A percentile compares a stretch with the other conserved stretches of the same genome.
Evolutionary conservation across 2,329 filamentous ascomycete genomes (phyloP).

Genomic region (Aspergillus clavatus): DNA sequence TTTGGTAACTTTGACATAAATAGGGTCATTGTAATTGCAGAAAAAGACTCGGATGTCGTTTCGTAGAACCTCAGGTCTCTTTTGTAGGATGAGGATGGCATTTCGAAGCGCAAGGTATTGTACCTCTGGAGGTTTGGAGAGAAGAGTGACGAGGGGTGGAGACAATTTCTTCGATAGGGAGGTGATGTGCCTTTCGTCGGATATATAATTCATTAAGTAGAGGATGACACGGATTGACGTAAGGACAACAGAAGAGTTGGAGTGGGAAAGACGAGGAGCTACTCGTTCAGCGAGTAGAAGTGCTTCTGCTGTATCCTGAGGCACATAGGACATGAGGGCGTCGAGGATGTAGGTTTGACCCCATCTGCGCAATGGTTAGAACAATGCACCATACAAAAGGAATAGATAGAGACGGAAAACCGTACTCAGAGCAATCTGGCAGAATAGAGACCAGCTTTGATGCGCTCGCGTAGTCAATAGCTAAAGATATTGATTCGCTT

Average conservation of each 20-base stretch:
- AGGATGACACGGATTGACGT: slow-evolving; percentile 95
- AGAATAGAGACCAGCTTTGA: slow-evolving; percentile 97
- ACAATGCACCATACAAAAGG: not conserved
- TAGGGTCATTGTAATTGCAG: slow-evolving; percentile 99
- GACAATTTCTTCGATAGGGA: slow-evolving; percentile 88
- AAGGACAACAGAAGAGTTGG: slow-evolving; percentile 91
- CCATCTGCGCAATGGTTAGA: slow-evolving; percentile 59
- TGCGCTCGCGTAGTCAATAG: slow-evolving; percentile 94
- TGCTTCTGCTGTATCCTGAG: slow-evolving; percentile 83
- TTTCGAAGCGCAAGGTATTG: slow-evolving; percentile 94
- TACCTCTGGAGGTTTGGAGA: slow-evolving; percentile 96
- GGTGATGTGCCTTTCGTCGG: slow-evolving; percentile 81
- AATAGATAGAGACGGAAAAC: slow-evolving; percentile 12
- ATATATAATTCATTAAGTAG: slow-evolving; percentile 98
- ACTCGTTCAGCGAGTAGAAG: slow-evolving; percentile 88
- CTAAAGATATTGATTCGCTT: slow-evolving; percentile 94
- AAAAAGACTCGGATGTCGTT: slow-evolving; percentile 99
- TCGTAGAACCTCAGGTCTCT: slow-evolving; percentile 83
- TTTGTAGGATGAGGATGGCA: slow-evolving; percentile 86
- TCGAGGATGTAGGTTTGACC: slow-evolving; percentile 98
- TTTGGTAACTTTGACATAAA: slow-evolving; percentile 99
- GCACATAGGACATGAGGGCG: slow-evolving; percentile 95
- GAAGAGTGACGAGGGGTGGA: slow-evolving; percentile 85
- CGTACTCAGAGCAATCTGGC: slow-evolving; percentile 93
- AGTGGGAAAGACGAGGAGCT: slow-evolving; percentile 90